Conservation (phyloP, 352 stramenopile species). For the Globisporangium paroecandrum region DNA sequence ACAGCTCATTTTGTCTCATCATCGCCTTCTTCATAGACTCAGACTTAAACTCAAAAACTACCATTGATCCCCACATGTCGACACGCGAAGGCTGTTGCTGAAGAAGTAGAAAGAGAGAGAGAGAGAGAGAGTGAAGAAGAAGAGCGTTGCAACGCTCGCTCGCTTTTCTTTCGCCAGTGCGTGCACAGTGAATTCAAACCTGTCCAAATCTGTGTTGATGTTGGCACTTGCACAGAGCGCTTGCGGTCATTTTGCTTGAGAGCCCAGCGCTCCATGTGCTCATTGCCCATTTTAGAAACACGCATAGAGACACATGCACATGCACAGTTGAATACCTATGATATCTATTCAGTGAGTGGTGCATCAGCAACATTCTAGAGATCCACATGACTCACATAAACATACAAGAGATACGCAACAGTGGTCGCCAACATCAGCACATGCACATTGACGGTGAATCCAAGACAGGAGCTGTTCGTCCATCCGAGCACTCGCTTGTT, state of each 20-base stretch:
- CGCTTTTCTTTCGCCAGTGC: background rate
- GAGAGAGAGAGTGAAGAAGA: background rate
- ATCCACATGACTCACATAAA: too few relatives aligned
- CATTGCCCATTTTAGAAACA: background rate
- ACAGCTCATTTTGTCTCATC: background rate
- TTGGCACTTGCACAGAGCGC: background rate
- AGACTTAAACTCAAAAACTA: conserved; percentile 24
- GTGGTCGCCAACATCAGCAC: background rate
- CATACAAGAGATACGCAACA: too few relatives aligned
- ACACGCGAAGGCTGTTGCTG: background rate
- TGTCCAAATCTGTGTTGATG: background rate
- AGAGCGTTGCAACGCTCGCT: background rate
- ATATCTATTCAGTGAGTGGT: background rate
- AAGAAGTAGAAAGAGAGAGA: background rate
- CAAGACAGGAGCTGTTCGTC: background rate
- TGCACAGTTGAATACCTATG: background rate
- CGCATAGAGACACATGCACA: background rate
- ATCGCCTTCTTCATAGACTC: conserved; percentile 11
- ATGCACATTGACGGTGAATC: background rate
- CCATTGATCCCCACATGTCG: background rate
- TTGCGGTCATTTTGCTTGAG: background rate
- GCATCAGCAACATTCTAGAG: background rate
- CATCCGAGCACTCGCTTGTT: background rate
- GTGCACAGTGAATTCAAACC: background rate
- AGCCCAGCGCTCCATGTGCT: background rate